Conservation (phyloP, 495 filamentous ascomycete genomes). For the Saxophila tyrrhenica region DNA sequence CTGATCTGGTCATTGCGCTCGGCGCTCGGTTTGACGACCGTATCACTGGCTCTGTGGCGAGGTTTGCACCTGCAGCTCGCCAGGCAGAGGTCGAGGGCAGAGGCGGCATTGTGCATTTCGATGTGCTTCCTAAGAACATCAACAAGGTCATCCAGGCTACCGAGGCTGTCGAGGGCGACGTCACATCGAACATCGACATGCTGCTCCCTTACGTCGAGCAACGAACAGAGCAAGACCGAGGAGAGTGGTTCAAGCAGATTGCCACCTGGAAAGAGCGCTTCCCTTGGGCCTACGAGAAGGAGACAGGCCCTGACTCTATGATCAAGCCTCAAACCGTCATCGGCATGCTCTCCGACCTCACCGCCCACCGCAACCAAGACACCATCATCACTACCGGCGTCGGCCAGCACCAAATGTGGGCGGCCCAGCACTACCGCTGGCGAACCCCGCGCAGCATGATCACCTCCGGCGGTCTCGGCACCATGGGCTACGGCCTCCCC, state of each 20-base stretch:
- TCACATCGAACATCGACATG: constrained; percentile 54
- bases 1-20: constrained; percentile 66
- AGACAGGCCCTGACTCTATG: constrained; percentile 46
- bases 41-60: constrained; percentile 51
- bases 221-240: constrained; percentile 43
- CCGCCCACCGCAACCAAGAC: constrained; percentile 57
- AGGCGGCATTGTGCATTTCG: constrained; percentile 71
- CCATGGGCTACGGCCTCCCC: constrained; percentile 91
- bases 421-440: constrained; percentile 90
- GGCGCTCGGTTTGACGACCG: constrained; percentile 71
- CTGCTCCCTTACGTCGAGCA: constrained; percentile 59
- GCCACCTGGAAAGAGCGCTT: constrained; percentile 77
- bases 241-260: constrained; percentile 82
- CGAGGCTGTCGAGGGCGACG: constrained; percentile 67
- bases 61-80: constrained; percentile 59
- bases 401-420: constrained; percentile 97
- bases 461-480: constrained; percentile 84
- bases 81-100: constrained; percentile 56
- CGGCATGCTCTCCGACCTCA: constrained; percentile 65
- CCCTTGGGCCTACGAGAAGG: constrained; percentile 68
- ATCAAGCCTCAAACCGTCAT: constrained; percentile 89
- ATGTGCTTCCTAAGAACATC: constrained; percentile 78
- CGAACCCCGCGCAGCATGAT: constrained; percentile 74
- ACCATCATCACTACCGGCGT: constrained; percentile 86
- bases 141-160: constrained; percentile 79